phyloP scores from a whole-genome alignment of 345 rosid species.

The Acer campestre region DNA sequence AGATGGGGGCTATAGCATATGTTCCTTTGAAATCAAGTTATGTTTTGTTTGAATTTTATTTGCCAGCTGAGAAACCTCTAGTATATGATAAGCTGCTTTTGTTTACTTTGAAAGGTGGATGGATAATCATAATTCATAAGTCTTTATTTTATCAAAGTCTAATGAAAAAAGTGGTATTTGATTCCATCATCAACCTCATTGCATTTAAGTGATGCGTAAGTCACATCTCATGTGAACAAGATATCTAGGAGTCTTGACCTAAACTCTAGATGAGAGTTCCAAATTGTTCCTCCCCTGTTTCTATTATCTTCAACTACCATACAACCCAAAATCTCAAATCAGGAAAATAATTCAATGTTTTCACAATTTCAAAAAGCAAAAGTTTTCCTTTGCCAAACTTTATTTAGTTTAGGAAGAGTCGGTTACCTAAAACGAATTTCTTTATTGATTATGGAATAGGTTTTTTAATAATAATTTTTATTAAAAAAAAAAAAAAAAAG shows the following conservation, averaged over 20 bases:
- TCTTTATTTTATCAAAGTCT: not conserved
- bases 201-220: conserved; percentile 17
- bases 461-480: too few relatives aligned
- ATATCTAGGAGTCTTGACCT: not conserved
- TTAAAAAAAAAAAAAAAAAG: too few relatives aligned
- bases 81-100: conserved; percentile 10
- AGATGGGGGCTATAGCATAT: not conserved
- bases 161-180: not conserved
- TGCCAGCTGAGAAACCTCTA: conserved; percentile 5
- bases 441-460: not conserved
- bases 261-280: not conserved
- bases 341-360: not conserved
- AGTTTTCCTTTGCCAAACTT: not conserved
- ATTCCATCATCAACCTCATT: conserved; percentile 11
- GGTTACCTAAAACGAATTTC: not conserved
- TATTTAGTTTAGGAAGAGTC: not conserved
- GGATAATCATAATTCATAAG: not conserved
- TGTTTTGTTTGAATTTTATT: conserved; percentile 10
- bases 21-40: conserved; percentile 26
- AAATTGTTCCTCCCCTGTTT: not conserved
- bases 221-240: conserved; percentile 8
- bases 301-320: conserved; percentile 9
- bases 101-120: conserved; percentile 15
- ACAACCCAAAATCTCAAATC: conserved; percentile 5
- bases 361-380: conserved; percentile 1